These are phyloP conservation scores for Dipodascus geniculatus DNA, from an alignment of 805 yeast species.

Conservation along the genomic window DNA sequence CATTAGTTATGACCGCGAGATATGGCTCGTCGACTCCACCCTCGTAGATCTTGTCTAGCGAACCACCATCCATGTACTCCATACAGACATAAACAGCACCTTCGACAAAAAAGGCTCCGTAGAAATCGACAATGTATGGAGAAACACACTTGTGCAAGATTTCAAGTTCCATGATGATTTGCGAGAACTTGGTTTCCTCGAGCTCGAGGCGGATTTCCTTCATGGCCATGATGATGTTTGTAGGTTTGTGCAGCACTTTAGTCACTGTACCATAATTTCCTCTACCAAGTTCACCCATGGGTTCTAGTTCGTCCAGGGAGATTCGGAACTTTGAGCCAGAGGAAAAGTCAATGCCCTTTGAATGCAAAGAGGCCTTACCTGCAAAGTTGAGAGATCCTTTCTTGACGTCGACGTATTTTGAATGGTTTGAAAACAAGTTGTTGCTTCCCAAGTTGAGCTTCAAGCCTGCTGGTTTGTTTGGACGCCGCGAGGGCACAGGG, in stretches of 20 bases:
- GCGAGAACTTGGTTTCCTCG: slow-evolving; percentile 88
- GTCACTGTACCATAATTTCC: slow-evolving; percentile 96
- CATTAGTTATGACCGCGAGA: slow-evolving; percentile 63
- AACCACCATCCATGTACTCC: slow-evolving; percentile 90
- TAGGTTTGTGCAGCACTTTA: slow-evolving; percentile 86
- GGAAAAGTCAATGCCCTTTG: slow-evolving; percentile 84
- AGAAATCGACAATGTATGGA: slow-evolving; percentile 88
- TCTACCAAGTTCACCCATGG: slow-evolving; percentile 71
- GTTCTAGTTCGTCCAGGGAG: slow-evolving; percentile 68
- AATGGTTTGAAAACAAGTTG: slow-evolving; percentile 60
- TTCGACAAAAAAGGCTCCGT: slow-evolving; percentile 91
- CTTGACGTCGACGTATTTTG: slow-evolving; percentile 81
- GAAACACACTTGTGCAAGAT: slow-evolving; percentile 84
- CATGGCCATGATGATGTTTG: slow-evolving; percentile 91
- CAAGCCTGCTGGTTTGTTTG: slow-evolving; percentile 5
- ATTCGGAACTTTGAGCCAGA: slow-evolving; percentile 82
- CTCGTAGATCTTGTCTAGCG: slow-evolving; percentile 68
- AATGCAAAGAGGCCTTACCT: slow-evolving; percentile 85
- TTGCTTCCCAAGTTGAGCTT: slow-evolving; percentile 8
- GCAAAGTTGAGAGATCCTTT: slow-evolving; percentile 87
- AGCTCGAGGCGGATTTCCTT: slow-evolving; percentile 84
- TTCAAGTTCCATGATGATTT: slow-evolving; percentile 92
- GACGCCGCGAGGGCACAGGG: slow-evolving; percentile 4
- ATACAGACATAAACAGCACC: slow-evolving; percentile 95
- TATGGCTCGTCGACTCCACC: slow-evolving; percentile 59